Conservation (phyloP, 108 stramenopile genomes). For the Cyclotella cryptica region DNA sequence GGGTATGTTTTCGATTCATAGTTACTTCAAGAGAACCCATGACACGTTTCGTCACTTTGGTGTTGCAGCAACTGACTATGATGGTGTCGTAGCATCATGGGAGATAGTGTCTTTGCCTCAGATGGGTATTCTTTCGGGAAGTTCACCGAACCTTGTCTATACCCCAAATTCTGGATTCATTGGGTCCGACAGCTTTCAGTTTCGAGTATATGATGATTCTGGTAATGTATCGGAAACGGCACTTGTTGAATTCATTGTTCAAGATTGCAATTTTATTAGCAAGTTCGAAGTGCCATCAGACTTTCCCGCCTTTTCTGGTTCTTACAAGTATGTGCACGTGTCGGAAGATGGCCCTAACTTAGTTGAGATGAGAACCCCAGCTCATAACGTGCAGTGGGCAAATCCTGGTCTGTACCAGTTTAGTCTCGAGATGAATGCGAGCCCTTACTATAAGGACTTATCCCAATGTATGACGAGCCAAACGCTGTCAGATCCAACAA, state of each 20-base stretch:
- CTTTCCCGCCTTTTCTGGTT: slow-evolving; percentile 1
- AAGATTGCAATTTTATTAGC: slow-evolving; percentile 28
- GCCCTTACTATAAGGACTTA: slow-evolving; percentile 35
- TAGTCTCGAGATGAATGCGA: slow-evolving; percentile 14
- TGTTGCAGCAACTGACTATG: slow-evolving; percentile 26
- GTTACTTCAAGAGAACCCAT: too few species aligned
- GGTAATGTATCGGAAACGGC: slow-evolving; percentile 19
- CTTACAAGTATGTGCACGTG: slow-evolving; percentile 34
- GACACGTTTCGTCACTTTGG: too few species aligned
- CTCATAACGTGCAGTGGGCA: slow-evolving; percentile 28
- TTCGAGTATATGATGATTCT: slow-evolving; percentile 20
- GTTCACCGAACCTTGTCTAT: slow-evolving; percentile 27
- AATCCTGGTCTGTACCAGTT: slow-evolving; percentile 33
- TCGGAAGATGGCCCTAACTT: slow-evolving; percentile 37
- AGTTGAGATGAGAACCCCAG: slow-evolving; percentile 20
- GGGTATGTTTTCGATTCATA: not conserved
- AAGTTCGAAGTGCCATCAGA: slow-evolving; percentile 26
- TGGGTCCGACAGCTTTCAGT: slow-evolving; percentile 25
- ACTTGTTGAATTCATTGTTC: slow-evolving; percentile 11
- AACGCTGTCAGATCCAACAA: not conserved
- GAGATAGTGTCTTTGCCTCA: slow-evolving; percentile 14
- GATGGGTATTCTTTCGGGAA: slow-evolving; percentile 15
- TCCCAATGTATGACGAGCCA: slow-evolving; percentile 21
- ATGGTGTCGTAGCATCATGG: slow-evolving; percentile 26
- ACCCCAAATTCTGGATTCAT: slow-evolving; percentile 23